These are phyloP conservation scores for Pichia pseudocactophila DNA, from an alignment of 805 yeast species.

Conservation along the genomic window DNA sequence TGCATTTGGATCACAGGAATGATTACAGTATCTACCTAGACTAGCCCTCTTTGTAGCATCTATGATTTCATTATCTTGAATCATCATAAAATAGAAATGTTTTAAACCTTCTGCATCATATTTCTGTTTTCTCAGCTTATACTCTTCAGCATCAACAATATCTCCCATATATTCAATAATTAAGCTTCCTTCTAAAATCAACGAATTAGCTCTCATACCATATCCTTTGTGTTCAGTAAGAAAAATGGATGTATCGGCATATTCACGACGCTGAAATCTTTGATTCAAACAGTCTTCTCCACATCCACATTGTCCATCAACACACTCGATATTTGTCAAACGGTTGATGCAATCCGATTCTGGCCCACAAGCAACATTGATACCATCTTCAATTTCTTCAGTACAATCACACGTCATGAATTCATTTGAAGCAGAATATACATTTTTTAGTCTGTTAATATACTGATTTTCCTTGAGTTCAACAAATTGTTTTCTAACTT, in stretches of 20 bases:
- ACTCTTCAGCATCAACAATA: constrained; percentile 74
- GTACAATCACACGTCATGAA: constrained; percentile 86
- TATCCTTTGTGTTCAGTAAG: constrained; percentile 80
- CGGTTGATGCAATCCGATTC: constrained; percentile 88
- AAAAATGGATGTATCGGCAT: constrained; percentile 73
- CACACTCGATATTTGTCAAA: constrained; percentile 87
- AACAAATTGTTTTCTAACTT: constrained; percentile 54
- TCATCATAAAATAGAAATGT: constrained; percentile 94
- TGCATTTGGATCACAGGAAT: constrained; percentile 91
- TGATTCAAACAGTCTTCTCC: constrained; percentile 80
- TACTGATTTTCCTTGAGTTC: constrained; percentile 55
- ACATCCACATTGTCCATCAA: constrained; percentile 59
- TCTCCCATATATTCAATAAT: constrained; percentile 93
- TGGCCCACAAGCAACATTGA: constrained; percentile 68
- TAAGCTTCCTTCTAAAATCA: constrained; percentile 55
- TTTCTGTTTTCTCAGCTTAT: constrained; percentile 61
- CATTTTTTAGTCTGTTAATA: constrained; percentile 51
- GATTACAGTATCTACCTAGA: constrained; percentile 87
- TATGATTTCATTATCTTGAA: constrained; percentile 83
- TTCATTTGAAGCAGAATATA: constrained; percentile 58
- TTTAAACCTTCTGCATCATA: constrained; percentile 62
- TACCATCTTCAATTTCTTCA: constrained; percentile 35
- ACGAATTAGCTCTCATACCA: constrained; percentile 68
- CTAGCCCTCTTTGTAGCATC: constrained; percentile 91
- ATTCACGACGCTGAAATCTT: constrained; percentile 70